These are phyloP conservation scores for Trichoderma semiorbis DNA, from an alignment of 2,329 filamentous ascomycete genomes.

Conservation along the genomic window DNA sequence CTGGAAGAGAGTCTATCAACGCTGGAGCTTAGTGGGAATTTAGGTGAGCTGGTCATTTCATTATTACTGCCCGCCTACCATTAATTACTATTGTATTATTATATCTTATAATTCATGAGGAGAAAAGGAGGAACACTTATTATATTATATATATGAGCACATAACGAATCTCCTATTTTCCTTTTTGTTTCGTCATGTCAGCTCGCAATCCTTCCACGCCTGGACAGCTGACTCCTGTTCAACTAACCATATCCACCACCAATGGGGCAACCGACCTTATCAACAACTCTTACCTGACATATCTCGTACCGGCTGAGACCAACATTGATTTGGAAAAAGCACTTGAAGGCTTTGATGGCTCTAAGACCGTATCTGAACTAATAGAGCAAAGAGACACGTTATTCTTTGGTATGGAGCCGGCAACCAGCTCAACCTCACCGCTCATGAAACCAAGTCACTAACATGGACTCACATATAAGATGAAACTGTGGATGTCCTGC, in stretches of 20 bases:
- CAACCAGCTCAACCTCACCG: background rate
- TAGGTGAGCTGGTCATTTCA: background rate
- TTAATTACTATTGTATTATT: background rate
- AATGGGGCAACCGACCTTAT: slow-evolving; percentile 42
- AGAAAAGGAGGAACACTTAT: background rate
- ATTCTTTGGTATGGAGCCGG: slow-evolving; percentile 63
- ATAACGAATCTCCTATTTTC: background rate
- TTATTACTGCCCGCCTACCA: background rate
- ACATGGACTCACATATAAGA: slow-evolving; percentile 54
- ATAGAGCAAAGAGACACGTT: slow-evolving; percentile 62
- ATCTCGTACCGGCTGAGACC: slow-evolving; percentile 57
- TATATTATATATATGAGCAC: background rate
- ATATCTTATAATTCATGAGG: background rate
- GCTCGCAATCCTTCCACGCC: slow-evolving; percentile 23
- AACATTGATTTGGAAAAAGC: slow-evolving; percentile 51
- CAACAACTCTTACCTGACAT: slow-evolving; percentile 57
- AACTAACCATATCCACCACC: slow-evolving; percentile 22
- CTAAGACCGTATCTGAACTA: slow-evolving; percentile 50
- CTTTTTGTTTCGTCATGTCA: slow-evolving; percentile 21
- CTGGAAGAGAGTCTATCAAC: background rate
- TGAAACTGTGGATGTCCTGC: slow-evolving; percentile 66
- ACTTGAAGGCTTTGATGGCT: slow-evolving; percentile 43
- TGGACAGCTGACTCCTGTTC: slow-evolving; percentile 25
- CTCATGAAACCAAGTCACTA: slow-evolving; percentile 16
- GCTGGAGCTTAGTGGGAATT: background rate